phyloP scores from a whole-genome alignment of 2,329 filamentous ascomycete genomes.

The Penicillium hordei region DNA sequence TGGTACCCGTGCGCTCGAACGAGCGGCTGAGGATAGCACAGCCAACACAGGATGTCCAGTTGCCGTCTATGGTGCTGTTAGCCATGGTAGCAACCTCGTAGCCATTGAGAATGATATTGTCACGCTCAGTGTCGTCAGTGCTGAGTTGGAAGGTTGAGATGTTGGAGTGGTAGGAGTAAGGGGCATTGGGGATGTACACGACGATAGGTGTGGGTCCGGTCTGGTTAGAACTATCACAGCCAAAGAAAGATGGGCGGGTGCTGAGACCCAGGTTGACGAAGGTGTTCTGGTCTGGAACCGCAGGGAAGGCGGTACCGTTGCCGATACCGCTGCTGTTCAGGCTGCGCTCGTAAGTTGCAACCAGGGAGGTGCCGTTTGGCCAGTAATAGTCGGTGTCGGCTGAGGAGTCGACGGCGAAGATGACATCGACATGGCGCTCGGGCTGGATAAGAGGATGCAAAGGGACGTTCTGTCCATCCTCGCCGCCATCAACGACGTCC shows the following conservation, averaged over 20 bases:
- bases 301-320: conserved; percentile 71
- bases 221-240: conserved; percentile 67
- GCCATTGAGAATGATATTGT: conserved; percentile 82
- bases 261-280: conserved; percentile 77
- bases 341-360: conserved; percentile 71
- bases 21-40: conserved; percentile 82
- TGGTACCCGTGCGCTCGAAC: conserved; percentile 67
- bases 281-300: conserved; percentile 71
- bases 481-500: conserved; percentile 74
- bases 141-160: conserved; percentile 70
- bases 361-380: conserved; percentile 74
- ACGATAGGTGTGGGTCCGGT: conserved; percentile 63
- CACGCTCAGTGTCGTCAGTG: conserved; percentile 66
- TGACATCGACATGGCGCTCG: conserved; percentile 69
- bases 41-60: conserved; percentile 82
- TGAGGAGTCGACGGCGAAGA: conserved; percentile 77
- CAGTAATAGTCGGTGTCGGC: conserved; percentile 68
- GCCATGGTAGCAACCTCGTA: conserved; percentile 80
- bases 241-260: conserved; percentile 74
- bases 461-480: conserved; percentile 77
- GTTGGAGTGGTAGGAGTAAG: conserved; percentile 76
- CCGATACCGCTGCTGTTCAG: conserved; percentile 54
- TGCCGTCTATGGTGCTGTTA: conserved; percentile 70
- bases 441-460: conserved; percentile 75
- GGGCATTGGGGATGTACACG: conserved; percentile 85